Conservation (phyloP, 345 rosid genomes). For the Ceriops zippeliana region DNA sequence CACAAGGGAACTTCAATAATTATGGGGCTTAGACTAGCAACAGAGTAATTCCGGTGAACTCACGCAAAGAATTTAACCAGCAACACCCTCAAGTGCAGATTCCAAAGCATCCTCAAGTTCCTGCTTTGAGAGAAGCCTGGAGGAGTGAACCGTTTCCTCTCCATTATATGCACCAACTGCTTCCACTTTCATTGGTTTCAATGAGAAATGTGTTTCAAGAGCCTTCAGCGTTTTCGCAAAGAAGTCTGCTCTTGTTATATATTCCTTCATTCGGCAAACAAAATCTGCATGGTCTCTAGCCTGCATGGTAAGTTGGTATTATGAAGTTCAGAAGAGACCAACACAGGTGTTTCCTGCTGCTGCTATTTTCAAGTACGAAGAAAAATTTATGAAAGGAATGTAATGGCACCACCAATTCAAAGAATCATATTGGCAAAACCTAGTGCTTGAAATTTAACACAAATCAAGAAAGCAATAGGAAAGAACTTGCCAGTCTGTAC, state of each 20-base stretch:
- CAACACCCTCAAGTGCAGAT: background rate
- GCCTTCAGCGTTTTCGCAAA: conserved; percentile 49
- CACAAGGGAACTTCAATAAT: background rate
- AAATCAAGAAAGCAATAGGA: background rate
- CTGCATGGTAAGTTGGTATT: conserved; percentile 27
- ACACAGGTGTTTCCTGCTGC: background rate
- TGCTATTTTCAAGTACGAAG: background rate
- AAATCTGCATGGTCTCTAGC: conserved; percentile 67
- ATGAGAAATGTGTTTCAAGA: conserved; percentile 43
- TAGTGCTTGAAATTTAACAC: background rate
- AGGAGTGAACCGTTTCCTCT: conserved; percentile 31
- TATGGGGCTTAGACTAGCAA: background rate
- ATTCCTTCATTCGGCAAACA: conserved; percentile 62
- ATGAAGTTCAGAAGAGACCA: background rate
- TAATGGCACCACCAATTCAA: background rate
- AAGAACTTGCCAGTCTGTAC: conserved; percentile 51
- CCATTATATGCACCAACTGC: conserved; percentile 11
- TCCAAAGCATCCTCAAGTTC: conserved; percentile 34
- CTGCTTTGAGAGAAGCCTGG: conserved; percentile 37
- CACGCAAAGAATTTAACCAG: background rate
- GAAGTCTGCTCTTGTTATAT: conserved; percentile 55
- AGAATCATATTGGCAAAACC: background rate
- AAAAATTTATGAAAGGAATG: background rate
- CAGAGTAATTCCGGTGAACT: background rate
- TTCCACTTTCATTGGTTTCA: conserved; percentile 27